Conservation (phyloP, 768 basidiomycete genomes). For the Amanita exitialis region DNA sequence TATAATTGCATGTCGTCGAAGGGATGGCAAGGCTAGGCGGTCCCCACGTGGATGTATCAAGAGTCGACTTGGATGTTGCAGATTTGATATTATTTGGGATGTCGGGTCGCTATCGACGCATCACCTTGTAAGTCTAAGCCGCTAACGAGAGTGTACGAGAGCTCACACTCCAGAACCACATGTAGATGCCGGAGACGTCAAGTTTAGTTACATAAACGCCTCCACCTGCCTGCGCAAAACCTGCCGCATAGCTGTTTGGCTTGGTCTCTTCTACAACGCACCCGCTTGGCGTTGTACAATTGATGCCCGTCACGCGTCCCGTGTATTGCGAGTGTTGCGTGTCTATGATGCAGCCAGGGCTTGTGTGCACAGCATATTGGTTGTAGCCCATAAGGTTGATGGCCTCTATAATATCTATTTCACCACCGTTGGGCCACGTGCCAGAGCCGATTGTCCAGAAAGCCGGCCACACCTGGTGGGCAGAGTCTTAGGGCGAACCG, state of each 20-base stretch:
- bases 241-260: conserved; percentile 51
- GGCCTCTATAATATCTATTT: conserved; percentile 68
- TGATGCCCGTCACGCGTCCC: conserved; percentile 38
- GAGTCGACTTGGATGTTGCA: conserved; percentile 22
- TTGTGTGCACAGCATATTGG: conserved; percentile 72
- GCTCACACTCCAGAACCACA: conserved; percentile 38
- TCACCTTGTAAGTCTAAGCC: not conserved
- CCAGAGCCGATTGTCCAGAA: conserved; percentile 35
- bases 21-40: conserved; percentile 59
- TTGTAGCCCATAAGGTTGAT: conserved; percentile 63
- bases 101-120: conserved; percentile 25
- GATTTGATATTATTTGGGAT: conserved; percentile 25
- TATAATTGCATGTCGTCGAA: conserved; percentile 38
- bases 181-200: conserved; percentile 33
- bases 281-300: conserved; percentile 52
- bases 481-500: not conserved
- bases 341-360: conserved; percentile 27
- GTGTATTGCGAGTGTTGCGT: conserved; percentile 26
- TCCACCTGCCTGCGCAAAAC: conserved; percentile 60
- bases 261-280: conserved; percentile 38
- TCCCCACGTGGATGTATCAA: conserved; percentile 39
- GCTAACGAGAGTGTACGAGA: no score
- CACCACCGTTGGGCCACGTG: conserved; percentile 36
- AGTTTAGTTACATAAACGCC: conserved; percentile 74
- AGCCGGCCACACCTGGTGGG: conserved; percentile 32